phyloP scores from a whole-genome alignment of 805 yeast species.

The Starmerella tilneyi region DNA sequence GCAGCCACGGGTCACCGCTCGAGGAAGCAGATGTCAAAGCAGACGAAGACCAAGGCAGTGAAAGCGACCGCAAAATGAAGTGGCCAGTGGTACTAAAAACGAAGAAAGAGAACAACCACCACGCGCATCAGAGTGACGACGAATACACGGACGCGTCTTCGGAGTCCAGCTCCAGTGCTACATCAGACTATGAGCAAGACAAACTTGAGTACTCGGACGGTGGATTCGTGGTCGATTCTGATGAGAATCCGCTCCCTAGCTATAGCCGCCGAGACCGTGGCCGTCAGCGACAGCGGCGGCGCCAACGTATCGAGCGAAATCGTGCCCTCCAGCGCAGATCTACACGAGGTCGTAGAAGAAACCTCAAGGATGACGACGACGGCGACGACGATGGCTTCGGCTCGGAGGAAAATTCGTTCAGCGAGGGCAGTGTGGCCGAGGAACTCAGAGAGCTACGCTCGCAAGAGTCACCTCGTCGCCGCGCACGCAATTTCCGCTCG shows the following conservation, averaged over 20 bases:
- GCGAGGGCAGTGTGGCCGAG: conserved; percentile 20
- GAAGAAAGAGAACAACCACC: not conserved
- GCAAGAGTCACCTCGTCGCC: conserved; percentile 16
- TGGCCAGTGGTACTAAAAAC: conserved; percentile 16
- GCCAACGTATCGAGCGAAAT: not conserved
- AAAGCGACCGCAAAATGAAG: not conserved
- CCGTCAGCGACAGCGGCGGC: conserved; percentile 4
- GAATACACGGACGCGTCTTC: conserved; percentile 12
- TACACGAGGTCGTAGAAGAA: not conserved
- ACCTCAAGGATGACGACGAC: too few relatives aligned
- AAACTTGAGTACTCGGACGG: conserved; percentile 21
- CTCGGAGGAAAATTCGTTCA: conserved; percentile 16
- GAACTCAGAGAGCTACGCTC: conserved; percentile 23
- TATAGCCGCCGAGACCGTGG: conserved; percentile 7
- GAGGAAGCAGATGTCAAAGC: not conserved
- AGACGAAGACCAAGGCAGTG: not conserved
- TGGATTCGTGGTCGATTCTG: conserved; percentile 24
- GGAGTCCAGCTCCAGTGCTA: not conserved
- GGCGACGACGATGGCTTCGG: conserved; percentile 2
- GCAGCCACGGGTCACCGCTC: not conserved
- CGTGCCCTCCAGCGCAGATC: not conserved
- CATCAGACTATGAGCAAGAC: conserved; percentile 5
- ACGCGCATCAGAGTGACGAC: conserved; percentile 3
- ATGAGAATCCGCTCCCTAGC: conserved; percentile 17
- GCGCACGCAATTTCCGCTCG: conserved; percentile 19